Conservation (phyloP, 306 rosid genomes). For the Cucurbita pepo region DNA sequence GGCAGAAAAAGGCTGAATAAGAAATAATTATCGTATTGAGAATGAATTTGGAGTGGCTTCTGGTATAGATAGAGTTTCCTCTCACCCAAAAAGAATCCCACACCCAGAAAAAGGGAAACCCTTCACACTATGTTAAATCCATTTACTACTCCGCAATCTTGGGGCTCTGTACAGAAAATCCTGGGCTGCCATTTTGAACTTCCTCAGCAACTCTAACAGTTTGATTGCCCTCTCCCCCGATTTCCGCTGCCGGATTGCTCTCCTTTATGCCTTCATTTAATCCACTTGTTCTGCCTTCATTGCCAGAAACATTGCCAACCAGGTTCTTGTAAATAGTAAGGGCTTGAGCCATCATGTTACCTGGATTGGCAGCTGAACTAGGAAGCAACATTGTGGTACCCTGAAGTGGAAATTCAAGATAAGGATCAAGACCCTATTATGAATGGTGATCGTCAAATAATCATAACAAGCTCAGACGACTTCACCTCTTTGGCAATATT, state of each 20-base stretch:
- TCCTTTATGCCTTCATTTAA: conserved; percentile 15
- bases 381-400: conserved; percentile 95
- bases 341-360: conserved; percentile 92
- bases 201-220: conserved; percentile 2
- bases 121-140: background rate
- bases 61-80: background rate
- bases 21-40: background rate
- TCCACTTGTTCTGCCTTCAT: conserved; percentile 14
- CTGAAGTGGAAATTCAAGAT: conserved; percentile 19
- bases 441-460: background rate
- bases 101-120: background rate
- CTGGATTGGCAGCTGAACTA: conserved; percentile 69
- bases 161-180: conserved; percentile 59
- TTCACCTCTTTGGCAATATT: conserved; percentile 86
- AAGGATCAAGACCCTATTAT: background rate
- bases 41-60: background rate
- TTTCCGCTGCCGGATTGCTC: conserved; percentile 18
- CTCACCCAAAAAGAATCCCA: background rate
- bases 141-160: conserved; percentile 18
- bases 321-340: conserved; percentile 74
- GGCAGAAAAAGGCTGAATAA: background rate
- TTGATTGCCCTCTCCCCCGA: conserved; percentile 6
- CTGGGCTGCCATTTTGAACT: conserved; percentile 11
- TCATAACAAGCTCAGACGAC: background rate
- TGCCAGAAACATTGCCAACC: conserved; percentile 33